Percentiles rank a stretch among this genome's conserved stretches.
Evolutionary conservation across 2,329 filamentous ascomycete genomes (phyloP).

Genomic region (Pseudocercospora crystallina): DNA sequence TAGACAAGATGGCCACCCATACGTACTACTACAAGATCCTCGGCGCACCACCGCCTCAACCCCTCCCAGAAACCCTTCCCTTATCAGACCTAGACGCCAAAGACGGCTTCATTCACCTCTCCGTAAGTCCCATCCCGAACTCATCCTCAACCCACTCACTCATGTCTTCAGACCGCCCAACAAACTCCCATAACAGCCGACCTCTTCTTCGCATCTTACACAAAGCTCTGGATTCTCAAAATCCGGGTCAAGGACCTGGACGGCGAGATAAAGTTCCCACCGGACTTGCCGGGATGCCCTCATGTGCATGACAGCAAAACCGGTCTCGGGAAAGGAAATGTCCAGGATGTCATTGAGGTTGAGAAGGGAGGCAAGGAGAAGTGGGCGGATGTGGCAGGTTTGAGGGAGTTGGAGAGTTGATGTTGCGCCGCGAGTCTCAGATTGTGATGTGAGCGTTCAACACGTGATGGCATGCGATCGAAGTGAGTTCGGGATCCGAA

Average conservation of each 20-base stretch:
- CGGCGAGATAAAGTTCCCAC: conserved; percentile 21
- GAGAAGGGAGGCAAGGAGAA: conserved; percentile 14
- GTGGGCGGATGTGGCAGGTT: conserved; percentile 17
- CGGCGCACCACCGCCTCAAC: conserved; percentile 20
- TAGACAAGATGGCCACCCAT: conserved; percentile 14
- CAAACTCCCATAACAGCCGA: conserved; percentile 31
- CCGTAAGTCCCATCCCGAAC: neutral
- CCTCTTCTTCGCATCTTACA: conserved; percentile 27
- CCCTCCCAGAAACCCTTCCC: conserved; percentile 28
- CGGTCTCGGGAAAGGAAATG: conserved; percentile 26
- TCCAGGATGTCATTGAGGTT: conserved; percentile 26
- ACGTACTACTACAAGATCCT: conserved; percentile 35
- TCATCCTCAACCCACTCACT: neutral
- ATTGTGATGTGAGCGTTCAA: neutral
- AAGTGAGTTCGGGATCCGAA: no score
- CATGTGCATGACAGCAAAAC: conserved; percentile 25
- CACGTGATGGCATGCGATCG: neutral
- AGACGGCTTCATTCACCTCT: conserved; percentile 28
- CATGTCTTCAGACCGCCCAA: conserved; percentile 25
- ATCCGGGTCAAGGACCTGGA: conserved; percentile 24
- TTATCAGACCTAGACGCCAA: conserved; percentile 25
- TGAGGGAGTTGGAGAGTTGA: conserved; percentile 5
- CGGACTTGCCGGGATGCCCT: conserved; percentile 25
- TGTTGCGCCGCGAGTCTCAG: no score
- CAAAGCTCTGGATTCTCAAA: conserved; percentile 28